Conservation (phyloP, 208 protist species). For the Leptomonas seymouri region DNA sequence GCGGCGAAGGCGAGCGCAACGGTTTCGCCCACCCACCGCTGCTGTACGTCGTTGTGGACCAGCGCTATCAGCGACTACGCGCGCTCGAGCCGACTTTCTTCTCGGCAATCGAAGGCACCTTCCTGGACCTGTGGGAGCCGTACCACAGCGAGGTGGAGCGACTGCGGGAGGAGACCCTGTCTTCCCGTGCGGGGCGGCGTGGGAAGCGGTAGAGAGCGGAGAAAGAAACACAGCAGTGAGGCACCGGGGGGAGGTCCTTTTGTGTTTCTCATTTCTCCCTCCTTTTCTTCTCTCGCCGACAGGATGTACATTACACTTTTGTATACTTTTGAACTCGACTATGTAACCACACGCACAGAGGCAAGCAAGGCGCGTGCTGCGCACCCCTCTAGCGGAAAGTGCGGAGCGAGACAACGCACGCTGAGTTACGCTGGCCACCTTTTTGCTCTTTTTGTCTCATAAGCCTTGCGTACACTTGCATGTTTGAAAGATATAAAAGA, state of each 20-base stretch:
- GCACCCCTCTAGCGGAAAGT: too few species aligned
- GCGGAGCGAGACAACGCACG: too few species aligned
- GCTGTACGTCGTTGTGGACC: constrained; percentile 73
- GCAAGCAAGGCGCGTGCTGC: too few species aligned
- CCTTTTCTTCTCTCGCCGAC: neutral
- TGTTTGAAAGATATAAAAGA: too few species aligned
- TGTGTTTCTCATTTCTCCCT: neutral
- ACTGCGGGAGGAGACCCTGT: constrained; percentile 70
- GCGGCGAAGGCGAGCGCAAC: constrained; percentile 66
- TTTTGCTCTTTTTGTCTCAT: too few species aligned
- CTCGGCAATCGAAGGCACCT: constrained; percentile 66
- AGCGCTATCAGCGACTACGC: constrained; percentile 63
- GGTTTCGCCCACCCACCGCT: constrained; percentile 58
- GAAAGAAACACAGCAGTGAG: neutral
- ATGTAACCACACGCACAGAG: too few species aligned
- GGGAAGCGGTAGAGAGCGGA: constrained; percentile 50
- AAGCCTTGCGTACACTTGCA: too few species aligned
- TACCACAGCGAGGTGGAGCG: constrained; percentile 82
- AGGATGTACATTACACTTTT: too few species aligned
- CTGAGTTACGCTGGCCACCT: too few species aligned
- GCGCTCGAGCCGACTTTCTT: constrained; percentile 85
- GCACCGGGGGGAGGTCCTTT: neutral
- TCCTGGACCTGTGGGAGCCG: constrained; percentile 82
- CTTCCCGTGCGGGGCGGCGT: constrained; percentile 50
- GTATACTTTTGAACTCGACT: too few species aligned